Percentiles rank a stretch among this genome's conserved stretches.
phyloP scores from a whole-genome alignment of 805 yeast species.

The Yarrowia sp. region DNA sequence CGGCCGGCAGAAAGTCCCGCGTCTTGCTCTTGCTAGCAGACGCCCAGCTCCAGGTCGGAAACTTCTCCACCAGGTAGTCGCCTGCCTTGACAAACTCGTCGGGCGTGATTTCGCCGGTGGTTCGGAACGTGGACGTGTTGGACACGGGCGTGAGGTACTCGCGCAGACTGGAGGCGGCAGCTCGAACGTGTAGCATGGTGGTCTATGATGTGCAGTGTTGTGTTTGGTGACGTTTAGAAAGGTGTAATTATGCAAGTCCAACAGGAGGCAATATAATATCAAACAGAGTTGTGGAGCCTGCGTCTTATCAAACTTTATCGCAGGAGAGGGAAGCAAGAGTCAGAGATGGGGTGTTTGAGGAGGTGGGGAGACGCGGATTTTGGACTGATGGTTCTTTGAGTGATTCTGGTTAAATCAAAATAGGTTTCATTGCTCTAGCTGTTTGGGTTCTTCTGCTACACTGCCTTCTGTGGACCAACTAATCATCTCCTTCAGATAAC shows the following conservation, averaged over 20 bases:
- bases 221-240: background rate
- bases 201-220: background rate
- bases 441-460: too few relatives aligned
- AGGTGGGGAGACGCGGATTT: too few relatives aligned
- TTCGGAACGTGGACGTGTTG: constrained; percentile 81
- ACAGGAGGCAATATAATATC: constrained; percentile 16
- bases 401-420: too few relatives aligned
- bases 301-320: constrained; percentile 34
- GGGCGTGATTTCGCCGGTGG: constrained; percentile 93
- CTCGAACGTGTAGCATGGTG: constrained; percentile 35
- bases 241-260: too few relatives aligned
- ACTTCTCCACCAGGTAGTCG: constrained; percentile 85
- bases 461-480: too few relatives aligned
- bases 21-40: constrained; percentile 61
- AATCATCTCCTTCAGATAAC: too few relatives aligned
- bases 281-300: constrained; percentile 15
- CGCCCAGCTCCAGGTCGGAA: constrained; percentile 97
- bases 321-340: background rate
- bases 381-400: too few relatives aligned
- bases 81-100: constrained; percentile 95
- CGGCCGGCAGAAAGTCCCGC: constrained; percentile 78
- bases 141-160: constrained; percentile 93
- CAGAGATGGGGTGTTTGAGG: too few relatives aligned
- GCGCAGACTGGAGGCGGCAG: constrained; percentile 56
- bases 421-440: too few relatives aligned